A percentile compares a stretch with the other conserved stretches of the same genome.
Evolutionary conservation across 2,329 filamentous ascomycete genomes (phyloP).

Genomic region (Dothideomycetes sp.): DNA sequence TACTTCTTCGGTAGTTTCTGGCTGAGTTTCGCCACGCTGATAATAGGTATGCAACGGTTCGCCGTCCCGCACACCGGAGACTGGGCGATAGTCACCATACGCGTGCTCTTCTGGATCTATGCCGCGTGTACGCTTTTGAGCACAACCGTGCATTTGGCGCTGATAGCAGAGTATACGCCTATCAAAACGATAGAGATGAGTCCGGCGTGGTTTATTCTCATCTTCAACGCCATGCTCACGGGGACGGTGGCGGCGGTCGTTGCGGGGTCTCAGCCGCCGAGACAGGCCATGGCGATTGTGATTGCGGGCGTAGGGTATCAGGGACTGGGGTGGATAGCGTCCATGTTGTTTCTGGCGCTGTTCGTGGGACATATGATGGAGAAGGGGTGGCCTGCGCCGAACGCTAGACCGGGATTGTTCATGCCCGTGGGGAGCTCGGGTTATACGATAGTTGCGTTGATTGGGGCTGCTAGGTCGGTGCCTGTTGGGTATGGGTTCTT

Average conservation of each 20-base stretch:
- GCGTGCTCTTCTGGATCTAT: constrained; percentile 60
- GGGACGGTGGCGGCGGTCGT: constrained; percentile 23
- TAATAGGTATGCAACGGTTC: constrained; percentile 48
- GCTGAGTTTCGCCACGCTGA: not conserved
- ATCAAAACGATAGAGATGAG: not conserved
- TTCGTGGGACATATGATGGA: constrained; percentile 30
- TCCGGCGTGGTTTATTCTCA: constrained; percentile 8
- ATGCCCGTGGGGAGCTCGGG: constrained; percentile 36
- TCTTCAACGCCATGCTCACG: constrained; percentile 19
- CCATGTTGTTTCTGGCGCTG: constrained; percentile 31
- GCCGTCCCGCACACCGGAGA: constrained; percentile 43
- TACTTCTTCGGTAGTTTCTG: not conserved
- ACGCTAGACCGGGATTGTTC: constrained; percentile 35
- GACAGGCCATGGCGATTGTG: constrained; percentile 27
- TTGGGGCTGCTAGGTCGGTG: constrained; percentile 12
- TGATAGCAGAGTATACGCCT: not conserved
- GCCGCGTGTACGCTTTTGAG: constrained; percentile 45
- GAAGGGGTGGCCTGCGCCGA: constrained; percentile 30
- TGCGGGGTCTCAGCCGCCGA: constrained; percentile 20
- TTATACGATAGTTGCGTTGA: constrained; percentile 15
- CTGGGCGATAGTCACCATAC: constrained; percentile 46
- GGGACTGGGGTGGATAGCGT: constrained; percentile 35
- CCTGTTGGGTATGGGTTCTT: constrained; percentile 14
- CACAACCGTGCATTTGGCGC: constrained; percentile 42
- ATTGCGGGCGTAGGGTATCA: constrained; percentile 33